Evolutionary conservation across 2,329 filamentous ascomycete genomes (phyloP), one percentile per base, ranked within the genome.

Genomic region (Alternaria sp.): DNA sequence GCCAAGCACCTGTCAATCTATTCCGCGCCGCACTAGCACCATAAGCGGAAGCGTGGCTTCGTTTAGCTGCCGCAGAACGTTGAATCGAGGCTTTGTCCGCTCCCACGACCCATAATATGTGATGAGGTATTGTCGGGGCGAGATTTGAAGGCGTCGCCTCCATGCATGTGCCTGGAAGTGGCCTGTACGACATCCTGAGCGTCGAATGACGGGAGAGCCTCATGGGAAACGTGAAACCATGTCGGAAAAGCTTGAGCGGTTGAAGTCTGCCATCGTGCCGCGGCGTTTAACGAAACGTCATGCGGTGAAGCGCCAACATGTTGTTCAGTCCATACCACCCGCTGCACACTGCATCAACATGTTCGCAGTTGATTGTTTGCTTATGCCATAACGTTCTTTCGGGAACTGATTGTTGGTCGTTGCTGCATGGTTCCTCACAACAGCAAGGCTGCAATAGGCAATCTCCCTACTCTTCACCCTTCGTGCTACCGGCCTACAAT

Each of bases 1-100:
- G 68, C 66, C 67, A 69, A 71, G 69, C 54, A 60, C 46, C 57
- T 68, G 63, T 72, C 70, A 60, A 73, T 73, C 69, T 70, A 72
- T 69, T 22, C 59, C 61, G 59, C 62, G 65, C n/a, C 54, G 57
- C 64, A 57, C 70, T 70, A 72, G 55, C 18, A 30, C 41, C 51
- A n/a, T 34, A 56, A 58, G 18, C 9, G 61, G 59, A n/a, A 57
- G 47, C 9, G 56, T 63, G 64, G 62, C 64, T 49, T 54, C 56
- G 46, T 22, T 54, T 70, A 71, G 64, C 49, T 67, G 68, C 69
- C 64, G 66, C 63, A 71, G 61, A 56, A 61, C 51, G 54, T 67
- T 61, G 55, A 53, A 65, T 62, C 24, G 54, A 68, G 64, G 65
- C 61, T 58, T 52, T 61, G 38, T 51, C 47, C 44, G 54, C 63